phyloP scores from a whole-genome alignment of 257 asterid species.

The Rehmannia glutinosa region DNA sequence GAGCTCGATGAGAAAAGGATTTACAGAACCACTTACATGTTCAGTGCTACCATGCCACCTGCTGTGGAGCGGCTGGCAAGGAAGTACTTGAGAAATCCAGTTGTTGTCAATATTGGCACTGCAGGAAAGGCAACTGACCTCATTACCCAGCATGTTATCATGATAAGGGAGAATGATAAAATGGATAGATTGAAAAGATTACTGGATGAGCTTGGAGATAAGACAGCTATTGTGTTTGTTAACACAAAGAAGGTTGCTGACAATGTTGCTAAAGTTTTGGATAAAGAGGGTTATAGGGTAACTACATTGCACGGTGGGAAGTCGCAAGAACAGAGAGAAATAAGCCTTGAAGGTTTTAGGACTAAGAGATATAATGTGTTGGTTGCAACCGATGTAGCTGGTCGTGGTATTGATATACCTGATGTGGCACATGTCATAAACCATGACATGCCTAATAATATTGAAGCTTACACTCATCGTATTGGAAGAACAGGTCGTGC shows the following conservation, averaged over 20 bases:
- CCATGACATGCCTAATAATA: conserved; percentile 52
- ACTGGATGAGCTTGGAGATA: conserved; percentile 55
- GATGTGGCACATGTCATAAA: conserved; percentile 66
- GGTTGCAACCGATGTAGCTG: conserved; percentile 67
- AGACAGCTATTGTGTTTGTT: conserved; percentile 60
- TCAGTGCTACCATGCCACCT: conserved; percentile 64
- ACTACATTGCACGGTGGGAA: conserved; percentile 69
- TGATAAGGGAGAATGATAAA: conserved; percentile 53
- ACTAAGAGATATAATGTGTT: conserved; percentile 51
- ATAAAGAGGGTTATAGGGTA: conserved; percentile 46
- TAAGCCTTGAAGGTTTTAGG: conserved; percentile 60
- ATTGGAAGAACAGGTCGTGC: conserved; percentile 71
- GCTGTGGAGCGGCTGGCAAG: conserved; percentile 64
- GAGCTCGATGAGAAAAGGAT: conserved; percentile 57
- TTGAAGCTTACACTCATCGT: conserved; percentile 62
- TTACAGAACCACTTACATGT: conserved; percentile 62
- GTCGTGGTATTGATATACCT: conserved; percentile 66
- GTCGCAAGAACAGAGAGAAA: conserved; percentile 59
- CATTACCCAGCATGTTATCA: conserved; percentile 48
- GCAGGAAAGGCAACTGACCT: conserved; percentile 62
- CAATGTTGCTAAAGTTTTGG: conserved; percentile 39
- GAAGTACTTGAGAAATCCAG: conserved; percentile 60
- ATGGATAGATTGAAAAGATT: conserved; percentile 44
- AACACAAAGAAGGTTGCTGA: conserved; percentile 57
- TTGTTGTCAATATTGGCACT: conserved; percentile 57